A percentile compares a stretch with the other conserved stretches of the same genome.
Conservation (phyloP, 345 rosid species). For the Eucalyptus cloeziana region DNA sequence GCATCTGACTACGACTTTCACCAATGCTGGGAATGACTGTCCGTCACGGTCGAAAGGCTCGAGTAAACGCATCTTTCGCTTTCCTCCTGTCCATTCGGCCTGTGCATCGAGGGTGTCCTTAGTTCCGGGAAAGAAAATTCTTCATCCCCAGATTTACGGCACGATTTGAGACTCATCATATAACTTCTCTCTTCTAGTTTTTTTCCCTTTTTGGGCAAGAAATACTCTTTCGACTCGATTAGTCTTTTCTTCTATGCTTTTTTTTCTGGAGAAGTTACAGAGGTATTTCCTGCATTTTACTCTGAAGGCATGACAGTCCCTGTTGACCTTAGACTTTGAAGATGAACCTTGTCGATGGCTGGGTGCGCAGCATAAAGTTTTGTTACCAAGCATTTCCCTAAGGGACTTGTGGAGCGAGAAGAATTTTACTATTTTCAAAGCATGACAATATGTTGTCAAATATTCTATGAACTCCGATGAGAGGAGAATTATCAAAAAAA, state of each 20-base stretch:
- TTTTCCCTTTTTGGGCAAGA: not conserved
- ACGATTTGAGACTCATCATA: not conserved
- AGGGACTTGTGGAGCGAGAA: not conserved
- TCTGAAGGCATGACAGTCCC: not conserved
- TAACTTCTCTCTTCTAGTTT: not conserved
- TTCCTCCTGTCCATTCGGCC: too few species aligned
- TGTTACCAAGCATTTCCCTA: not conserved
- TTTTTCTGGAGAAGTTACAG: not conserved
- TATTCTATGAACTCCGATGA: not conserved
- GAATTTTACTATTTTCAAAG: not conserved
- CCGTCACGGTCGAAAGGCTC: not conserved
- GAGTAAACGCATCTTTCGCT: not conserved
- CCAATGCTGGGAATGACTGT: not conserved
- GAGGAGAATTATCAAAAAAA: too few species aligned
- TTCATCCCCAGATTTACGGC: not conserved
- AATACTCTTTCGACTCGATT: not conserved
- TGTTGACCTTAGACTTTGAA: not conserved
- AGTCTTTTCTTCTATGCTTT: not conserved
- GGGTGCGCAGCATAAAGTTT: not conserved
- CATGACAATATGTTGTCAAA: too few species aligned
- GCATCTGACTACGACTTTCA: not conserved
- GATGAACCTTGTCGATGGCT: not conserved
- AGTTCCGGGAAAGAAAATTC: not conserved
- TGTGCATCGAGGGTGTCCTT: not conserved
- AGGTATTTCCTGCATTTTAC: not conserved